Percentiles rank a stretch among this genome's conserved stretches.
These are phyloP conservation scores for Diaporthe capsici DNA, from an alignment of 2,329 filamentous ascomycete species.

Conservation along the genomic window DNA sequence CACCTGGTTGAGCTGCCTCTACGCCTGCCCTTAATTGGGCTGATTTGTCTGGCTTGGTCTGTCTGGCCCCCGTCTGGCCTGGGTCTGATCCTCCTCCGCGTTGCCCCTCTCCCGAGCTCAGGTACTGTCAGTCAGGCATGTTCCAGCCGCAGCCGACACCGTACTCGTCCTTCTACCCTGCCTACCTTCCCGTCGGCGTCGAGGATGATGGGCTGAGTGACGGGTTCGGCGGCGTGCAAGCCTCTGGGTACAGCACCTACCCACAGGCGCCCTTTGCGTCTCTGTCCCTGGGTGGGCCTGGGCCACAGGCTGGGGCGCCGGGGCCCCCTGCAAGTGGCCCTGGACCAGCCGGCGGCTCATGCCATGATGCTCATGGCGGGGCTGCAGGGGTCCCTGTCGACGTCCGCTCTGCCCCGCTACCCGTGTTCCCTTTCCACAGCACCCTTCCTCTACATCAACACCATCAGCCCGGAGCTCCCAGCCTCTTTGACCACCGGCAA, in stretches of 20 bases:
- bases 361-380: conserved; percentile 32
- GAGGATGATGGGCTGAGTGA: conserved; percentile 59
- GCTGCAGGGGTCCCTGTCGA: conserved; percentile 36
- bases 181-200: conserved; percentile 42
- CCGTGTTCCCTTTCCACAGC: conserved; percentile 39
- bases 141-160: conserved; percentile 68
- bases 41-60: conserved; percentile 9
- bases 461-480: conserved; percentile 31
- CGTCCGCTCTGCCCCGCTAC: conserved; percentile 30
- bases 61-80: neutral
- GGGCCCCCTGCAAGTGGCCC: conserved; percentile 19
- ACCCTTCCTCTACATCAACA: conserved; percentile 35
- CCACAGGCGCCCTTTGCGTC: conserved; percentile 33
- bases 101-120: neutral
- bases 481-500: conserved; percentile 44
- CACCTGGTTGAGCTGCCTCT: neutral
- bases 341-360: conserved; percentile 26
- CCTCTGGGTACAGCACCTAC: conserved; percentile 45
- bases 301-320: conserved; percentile 27
- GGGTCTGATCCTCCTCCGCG: neutral
- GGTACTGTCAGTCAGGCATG: conserved; percentile 57
- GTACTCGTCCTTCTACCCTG: conserved; percentile 54
- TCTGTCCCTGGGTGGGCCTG: conserved; percentile 23
- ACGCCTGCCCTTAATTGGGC: conserved; percentile 6
- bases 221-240: conserved; percentile 19